Evolutionary conservation across 23 red algal genomes (phyloP).

Genomic region (Gracilaria vermiculophylla): DNA sequence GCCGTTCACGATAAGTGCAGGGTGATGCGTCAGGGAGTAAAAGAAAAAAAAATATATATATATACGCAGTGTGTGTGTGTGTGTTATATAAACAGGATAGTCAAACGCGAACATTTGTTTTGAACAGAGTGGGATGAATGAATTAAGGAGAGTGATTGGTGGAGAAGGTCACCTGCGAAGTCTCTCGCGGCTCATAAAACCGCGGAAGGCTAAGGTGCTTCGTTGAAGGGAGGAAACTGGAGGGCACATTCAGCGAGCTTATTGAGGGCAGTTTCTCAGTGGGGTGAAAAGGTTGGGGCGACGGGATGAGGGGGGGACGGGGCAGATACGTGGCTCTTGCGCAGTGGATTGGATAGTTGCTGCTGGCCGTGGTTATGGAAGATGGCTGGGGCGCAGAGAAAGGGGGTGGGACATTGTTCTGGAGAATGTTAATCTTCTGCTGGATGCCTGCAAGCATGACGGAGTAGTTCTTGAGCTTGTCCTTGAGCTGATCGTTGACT

Average conservation of each 20-base stretch:
- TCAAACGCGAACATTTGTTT: too few species aligned
- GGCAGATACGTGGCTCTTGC: neutral
- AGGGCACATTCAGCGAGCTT: neutral
- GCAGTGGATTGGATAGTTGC: neutral
- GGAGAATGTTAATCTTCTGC: slow-evolving; percentile 15
- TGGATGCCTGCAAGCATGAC: slow-evolving; percentile 14
- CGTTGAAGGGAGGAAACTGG: neutral
- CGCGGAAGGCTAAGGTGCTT: neutral
- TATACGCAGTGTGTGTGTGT: too few species aligned
- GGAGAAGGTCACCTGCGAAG: slow-evolving; percentile 7
- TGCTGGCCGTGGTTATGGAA: neutral
- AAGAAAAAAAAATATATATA: neutral
- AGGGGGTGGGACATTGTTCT: neutral
- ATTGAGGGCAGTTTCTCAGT: neutral
- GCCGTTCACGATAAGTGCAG: neutral
- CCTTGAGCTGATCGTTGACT: slow-evolving; percentile 18
- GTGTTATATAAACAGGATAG: too few species aligned
- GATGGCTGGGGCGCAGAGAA: neutral
- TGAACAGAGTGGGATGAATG: neutral
- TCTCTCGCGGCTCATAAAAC: slow-evolving; percentile 11
- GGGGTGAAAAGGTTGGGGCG: neutral
- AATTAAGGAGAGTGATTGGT: slow-evolving; percentile 25
- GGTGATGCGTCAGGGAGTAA: neutral
- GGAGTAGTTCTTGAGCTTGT: neutral
- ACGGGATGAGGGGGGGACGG: neutral